Conservation (phyloP, 768 basidiomycete genomes). For the Mycena venus region DNA sequence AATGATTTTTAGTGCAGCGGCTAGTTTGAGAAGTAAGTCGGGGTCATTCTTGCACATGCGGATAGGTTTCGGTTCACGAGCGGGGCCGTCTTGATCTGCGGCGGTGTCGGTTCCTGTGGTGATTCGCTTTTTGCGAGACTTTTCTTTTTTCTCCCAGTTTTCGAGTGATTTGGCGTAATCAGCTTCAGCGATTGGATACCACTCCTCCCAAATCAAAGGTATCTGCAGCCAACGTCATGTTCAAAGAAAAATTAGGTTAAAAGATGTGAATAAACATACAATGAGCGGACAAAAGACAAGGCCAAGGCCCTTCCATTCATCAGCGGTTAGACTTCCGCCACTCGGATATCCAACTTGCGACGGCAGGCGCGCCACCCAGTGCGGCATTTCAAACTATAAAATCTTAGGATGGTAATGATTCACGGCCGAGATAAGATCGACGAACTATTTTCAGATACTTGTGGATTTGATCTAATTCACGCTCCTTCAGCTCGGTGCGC, state of each 20-base stretch:
- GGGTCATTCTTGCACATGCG: constrained; percentile 6
- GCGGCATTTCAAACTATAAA: too few relatives aligned
- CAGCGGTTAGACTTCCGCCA: constrained; percentile 38
- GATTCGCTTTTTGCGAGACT: background rate
- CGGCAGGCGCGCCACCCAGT: constrained; percentile 35
- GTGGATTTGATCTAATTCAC: too few relatives aligned
- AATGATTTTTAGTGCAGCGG: constrained; percentile 24
- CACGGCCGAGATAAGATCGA: too few relatives aligned
- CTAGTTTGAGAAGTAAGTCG: background rate
- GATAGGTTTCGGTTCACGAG: background rate
- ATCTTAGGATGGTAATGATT: too few relatives aligned
- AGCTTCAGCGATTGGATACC: background rate
- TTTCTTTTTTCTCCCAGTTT: constrained; percentile 3
- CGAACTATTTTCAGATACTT: too few relatives aligned
- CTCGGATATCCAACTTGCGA: constrained; percentile 36
- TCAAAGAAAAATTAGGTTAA: too few relatives aligned
- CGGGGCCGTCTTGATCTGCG: background rate
- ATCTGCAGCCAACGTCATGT: too few relatives aligned
- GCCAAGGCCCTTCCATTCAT: constrained; percentile 39
- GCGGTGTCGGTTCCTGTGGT: background rate
- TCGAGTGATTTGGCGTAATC: background rate
- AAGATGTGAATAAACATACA: background rate
- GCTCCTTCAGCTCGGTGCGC: too few relatives aligned
- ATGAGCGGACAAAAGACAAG: constrained; percentile 30
- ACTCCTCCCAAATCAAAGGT: background rate